Evolutionary conservation across 805 yeast genomes (phyloP).

Genomic region (Wickerhamiella spandovensis): DNA sequence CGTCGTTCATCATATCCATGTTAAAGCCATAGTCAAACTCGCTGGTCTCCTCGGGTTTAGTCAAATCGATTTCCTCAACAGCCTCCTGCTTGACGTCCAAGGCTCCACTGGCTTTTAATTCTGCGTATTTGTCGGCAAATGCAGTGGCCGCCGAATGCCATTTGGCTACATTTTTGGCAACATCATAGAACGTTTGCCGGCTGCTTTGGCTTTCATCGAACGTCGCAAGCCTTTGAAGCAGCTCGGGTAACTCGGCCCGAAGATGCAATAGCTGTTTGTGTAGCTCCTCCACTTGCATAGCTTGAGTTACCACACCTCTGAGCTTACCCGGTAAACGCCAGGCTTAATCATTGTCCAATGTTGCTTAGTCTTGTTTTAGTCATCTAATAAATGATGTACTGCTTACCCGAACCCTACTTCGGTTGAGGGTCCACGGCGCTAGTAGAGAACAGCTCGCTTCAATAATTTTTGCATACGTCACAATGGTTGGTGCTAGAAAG

Average conservation of each 20-base stretch:
- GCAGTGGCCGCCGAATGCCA: slow-evolving; percentile 9
- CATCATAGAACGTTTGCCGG: slow-evolving; percentile 12
- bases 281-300: slow-evolving; percentile 8
- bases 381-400: too few relatives aligned
- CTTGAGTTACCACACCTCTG: background rate
- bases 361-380: too few relatives aligned
- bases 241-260: slow-evolving; percentile 15
- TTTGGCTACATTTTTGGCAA: slow-evolving; percentile 10
- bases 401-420: too few relatives aligned
- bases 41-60: background rate
- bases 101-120: slow-evolving; percentile 6
- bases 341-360: too few relatives aligned
- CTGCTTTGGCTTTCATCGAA: slow-evolving; percentile 11
- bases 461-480: too few relatives aligned
- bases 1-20: slow-evolving; percentile 1
- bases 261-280: slow-evolving; percentile 11
- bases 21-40: slow-evolving; percentile 1
- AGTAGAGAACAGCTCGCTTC: too few relatives aligned
- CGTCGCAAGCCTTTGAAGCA: slow-evolving; percentile 12
- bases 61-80: background rate
- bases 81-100: background rate
- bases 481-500: too few relatives aligned
- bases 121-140: slow-evolving; percentile 8
- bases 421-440: too few relatives aligned
- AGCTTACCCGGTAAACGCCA: too few relatives aligned